Base-by-base conservation (phyloP, 257 asterid species). In the Solanum lycopersicoides region DNA sequence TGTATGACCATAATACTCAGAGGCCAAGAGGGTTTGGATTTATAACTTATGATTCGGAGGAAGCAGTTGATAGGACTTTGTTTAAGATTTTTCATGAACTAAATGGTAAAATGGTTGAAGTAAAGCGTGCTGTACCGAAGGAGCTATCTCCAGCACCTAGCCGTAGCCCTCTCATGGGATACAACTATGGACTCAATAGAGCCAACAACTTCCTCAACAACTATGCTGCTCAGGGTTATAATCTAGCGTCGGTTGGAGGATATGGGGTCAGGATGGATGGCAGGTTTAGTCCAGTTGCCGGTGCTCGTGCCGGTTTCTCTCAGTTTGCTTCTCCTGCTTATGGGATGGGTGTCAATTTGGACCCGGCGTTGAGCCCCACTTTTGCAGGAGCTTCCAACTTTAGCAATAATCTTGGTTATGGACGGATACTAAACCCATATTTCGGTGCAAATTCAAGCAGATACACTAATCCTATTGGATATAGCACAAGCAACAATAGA, bases 1-100 rank as follows among this genome's bases (percentile, higher is more conserved):
- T 94, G 98, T 93, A 94, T 39, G 98, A 95, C 91, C 98, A 94
- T 91, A 93, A 91, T 90, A 95, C 98, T 32, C 97, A 95, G 87
- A 90, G 98, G 88, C 98, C 98, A 44, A 90, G 98, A 76, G 98
- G 98, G 44, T 95, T 94, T 72, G 98, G 98, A 32, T 95, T 95
- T 66, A 94, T 95, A 86, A 94, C 98, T 2, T 95, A 92, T 86
- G 98, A 95, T 88, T 91, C 95, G 1, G 98, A 95, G 92, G 97
- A 95, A 34, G 94, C 98, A 47, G 98, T 95, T 77, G 98, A 95
- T 83, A 88, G 91, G 89, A 95, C 92, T 41, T 88, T 95, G 90
- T 95, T 91, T 83, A 95, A 95, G 89, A 94, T 95, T 4, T 94
- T 95, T 83, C 98, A 95, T 66, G 97, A 95, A 86, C 97, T 95